phyloP scores from a whole-genome alignment of 441 rosid genomes.

The Brassica hybrid region DNA sequence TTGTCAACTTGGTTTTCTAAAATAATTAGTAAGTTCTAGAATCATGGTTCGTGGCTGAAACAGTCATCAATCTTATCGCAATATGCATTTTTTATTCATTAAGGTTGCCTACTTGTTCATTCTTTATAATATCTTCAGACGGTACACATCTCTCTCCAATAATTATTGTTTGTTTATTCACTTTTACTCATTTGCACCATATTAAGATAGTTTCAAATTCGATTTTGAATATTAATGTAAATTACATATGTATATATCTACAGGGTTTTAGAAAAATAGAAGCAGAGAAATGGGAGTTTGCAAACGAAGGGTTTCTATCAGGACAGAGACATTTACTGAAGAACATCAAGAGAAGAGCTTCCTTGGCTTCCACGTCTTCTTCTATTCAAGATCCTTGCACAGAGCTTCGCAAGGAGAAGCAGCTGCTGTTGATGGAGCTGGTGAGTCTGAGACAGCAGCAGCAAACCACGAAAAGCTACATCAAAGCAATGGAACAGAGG shows the following conservation, averaged over 20 bases:
- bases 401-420: slow-evolving; percentile 72
- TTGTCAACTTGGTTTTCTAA: slow-evolving; percentile 1
- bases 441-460: slow-evolving; percentile 83
- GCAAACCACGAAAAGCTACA: slow-evolving; percentile 54
- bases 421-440: slow-evolving; percentile 63
- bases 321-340: slow-evolving; percentile 72
- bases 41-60: not conserved
- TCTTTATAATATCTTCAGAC: no score
- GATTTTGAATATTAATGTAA: no score
- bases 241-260: no score
- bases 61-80: slow-evolving; percentile 34
- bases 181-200: no score
- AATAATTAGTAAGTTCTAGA: not conserved
- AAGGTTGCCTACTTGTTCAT: no score
- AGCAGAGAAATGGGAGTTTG: slow-evolving; percentile 91
- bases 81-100: no score
- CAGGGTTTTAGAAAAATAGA: slow-evolving; percentile 68
- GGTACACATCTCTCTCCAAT: no score
- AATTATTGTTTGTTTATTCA: no score
- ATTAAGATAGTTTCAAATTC: no score
- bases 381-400: slow-evolving; percentile 48
- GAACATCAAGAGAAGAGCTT: slow-evolving; percentile 68
- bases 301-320: slow-evolving; percentile 76
- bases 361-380: slow-evolving; percentile 36
- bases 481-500: slow-evolving; percentile 74